Conservation (phyloP, 2,329 filamentous ascomycete genomes). For the Orbilia brochopaga region DNA sequence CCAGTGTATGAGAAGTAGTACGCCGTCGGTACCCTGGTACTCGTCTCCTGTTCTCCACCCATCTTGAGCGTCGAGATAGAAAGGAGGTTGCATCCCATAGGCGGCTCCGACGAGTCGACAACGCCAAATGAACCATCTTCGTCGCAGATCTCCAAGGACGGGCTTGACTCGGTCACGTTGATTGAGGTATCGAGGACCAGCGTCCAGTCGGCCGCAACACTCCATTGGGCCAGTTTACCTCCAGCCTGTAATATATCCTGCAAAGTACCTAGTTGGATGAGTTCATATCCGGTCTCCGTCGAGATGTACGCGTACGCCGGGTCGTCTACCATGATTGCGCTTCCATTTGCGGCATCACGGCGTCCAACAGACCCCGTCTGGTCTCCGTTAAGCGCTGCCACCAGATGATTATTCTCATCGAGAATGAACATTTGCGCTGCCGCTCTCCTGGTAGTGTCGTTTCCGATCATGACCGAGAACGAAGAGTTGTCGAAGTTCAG, state of each 20-base stretch:
- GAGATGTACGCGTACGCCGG: background rate
- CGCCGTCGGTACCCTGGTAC: background rate
- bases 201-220: background rate
- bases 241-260: background rate
- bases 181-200: background rate
- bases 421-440: constrained; percentile 8
- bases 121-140: background rate
- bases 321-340: background rate
- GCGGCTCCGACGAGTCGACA: background rate
- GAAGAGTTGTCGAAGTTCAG: background rate
- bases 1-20: background rate
- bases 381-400: background rate
- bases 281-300: background rate
- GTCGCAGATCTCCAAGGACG: constrained; percentile 4
- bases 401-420: constrained; percentile 4
- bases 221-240: constrained; percentile 3
- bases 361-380: too few relatives aligned
- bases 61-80: background rate
- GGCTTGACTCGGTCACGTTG: constrained; percentile 1
- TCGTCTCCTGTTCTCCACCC: constrained; percentile 1
- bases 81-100: background rate
- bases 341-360: background rate
- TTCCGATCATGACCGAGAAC: background rate
- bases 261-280: constrained; percentile 2
- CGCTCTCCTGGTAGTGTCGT: background rate